A percentile compares a stretch with the other conserved stretches of the same genome.
phyloP scores from a whole-genome alignment of 1,139 yeast species.

The Sugiyamaella castrensis region DNA sequence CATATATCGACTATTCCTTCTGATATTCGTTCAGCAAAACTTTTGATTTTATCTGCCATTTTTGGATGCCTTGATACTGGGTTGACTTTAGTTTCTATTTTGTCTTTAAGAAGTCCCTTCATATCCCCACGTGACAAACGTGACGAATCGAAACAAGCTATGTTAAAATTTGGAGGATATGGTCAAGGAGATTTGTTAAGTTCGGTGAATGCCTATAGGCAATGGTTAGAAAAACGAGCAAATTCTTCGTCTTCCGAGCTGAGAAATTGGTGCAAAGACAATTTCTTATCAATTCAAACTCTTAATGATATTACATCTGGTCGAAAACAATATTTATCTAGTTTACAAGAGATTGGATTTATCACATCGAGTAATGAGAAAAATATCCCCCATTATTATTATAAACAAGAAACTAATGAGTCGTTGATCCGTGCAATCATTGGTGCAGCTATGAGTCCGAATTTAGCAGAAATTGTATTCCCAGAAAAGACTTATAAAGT shows the following conservation, averaged over 20 bases:
- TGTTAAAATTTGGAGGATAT: constrained; percentile 44
- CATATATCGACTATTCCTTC: constrained; percentile 80
- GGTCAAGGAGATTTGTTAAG: constrained; percentile 72
- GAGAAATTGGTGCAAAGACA: constrained; percentile 56
- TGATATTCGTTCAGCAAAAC: constrained; percentile 81
- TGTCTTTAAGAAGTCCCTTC: constrained; percentile 74
- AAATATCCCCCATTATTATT: constrained; percentile 29
- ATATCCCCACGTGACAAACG: constrained; percentile 59
- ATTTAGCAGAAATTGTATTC: constrained; percentile 70
- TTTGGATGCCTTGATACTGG: constrained; percentile 82
- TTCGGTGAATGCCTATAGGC: constrained; percentile 52
- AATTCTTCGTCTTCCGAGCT: constrained; percentile 28
- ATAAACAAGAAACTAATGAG: constrained; percentile 51
- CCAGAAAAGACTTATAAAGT: constrained; percentile 77
- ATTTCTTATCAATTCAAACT: constrained; percentile 59
- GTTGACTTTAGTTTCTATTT: constrained; percentile 68
- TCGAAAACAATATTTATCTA: constrained; percentile 61
- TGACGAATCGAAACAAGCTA: constrained; percentile 55
- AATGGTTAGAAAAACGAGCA: constrained; percentile 40
- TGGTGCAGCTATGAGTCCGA: constrained; percentile 81
- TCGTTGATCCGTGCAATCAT: constrained; percentile 61
- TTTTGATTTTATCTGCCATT: constrained; percentile 72
- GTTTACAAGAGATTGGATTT: constrained; percentile 74
- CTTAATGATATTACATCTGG: constrained; percentile 72
- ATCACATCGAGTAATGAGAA: constrained; percentile 42